Evolutionary conservation across 2,329 filamentous ascomycete genomes (phyloP), one percentile per base, ranked within the genome.

Genomic region (Phaeophleospora eucalypticola): DNA sequence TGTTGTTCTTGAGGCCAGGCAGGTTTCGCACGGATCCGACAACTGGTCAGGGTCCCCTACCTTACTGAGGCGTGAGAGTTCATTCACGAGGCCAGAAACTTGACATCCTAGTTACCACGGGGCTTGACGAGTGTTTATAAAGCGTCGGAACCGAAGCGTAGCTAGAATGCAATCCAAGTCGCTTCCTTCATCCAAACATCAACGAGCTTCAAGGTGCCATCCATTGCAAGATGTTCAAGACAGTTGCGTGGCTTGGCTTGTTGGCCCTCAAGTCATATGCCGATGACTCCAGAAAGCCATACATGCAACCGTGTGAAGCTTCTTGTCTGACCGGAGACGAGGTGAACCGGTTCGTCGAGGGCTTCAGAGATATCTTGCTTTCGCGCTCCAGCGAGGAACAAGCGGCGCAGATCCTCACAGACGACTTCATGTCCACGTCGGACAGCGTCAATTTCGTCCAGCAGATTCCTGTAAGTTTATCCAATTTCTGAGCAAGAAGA

Each of bases 401-500:
- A 27, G 41, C 41, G 2, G 29, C 27, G 3, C 16, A 34, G 21
- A 34, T 43, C 29, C 17, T 43, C 4, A 4, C 41, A 20, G 29
- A 43, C 4, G 32, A 43, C 32, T 43, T 43, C 41, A 21, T 15
- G 4, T 18, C 14, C 32, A 36, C 34, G 17, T 43, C 41, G 4
- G 41, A 43, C 32, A 43, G 41, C 41, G 18, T 34, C n/a, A 43
- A 36, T 33, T 43, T 35, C 32, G 41, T 43, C 19, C 24, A 43
- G 6, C 29, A 43, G 20, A 17, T 35, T 15, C 41, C 41, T 6
- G 41, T 43, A 17, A 17, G 17, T 21, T 19, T 36, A n/a, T 36
- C 10, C 35, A 8, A 32, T 32, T n/a, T n/a, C n/a, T n/a, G n/a
- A n/a, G n/a, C n/a, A n/a, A n/a, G n/a, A n/a, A n/a, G n/a, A n/a